Conservation (phyloP, 2,329 filamentous ascomycete genomes). For the Teratosphaeria destructans region DNA sequence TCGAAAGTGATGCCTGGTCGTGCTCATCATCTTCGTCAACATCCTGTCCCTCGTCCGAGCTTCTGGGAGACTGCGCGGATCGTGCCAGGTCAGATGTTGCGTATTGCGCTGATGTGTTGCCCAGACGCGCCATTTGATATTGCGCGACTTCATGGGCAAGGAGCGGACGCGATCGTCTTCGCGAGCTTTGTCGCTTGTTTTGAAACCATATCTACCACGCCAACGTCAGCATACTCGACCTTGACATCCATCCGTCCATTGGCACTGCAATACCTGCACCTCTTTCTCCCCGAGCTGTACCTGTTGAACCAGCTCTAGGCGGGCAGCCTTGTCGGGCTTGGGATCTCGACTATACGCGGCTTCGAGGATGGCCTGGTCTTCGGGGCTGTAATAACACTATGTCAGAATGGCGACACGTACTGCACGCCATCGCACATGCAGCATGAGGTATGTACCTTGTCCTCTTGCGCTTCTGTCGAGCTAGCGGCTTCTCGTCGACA, state of each 20-base stretch:
- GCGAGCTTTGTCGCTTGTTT: slow-evolving; percentile 84
- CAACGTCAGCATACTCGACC: neutral
- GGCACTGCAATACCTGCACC: slow-evolving; percentile 59
- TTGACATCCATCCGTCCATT: neutral
- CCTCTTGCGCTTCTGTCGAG: slow-evolving; percentile 50
- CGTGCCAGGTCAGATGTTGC: neutral
- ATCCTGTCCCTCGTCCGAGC: neutral
- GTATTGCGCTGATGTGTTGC: neutral
- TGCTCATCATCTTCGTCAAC: neutral
- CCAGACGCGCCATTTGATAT: slow-evolving; percentile 22
- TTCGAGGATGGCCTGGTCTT: slow-evolving; percentile 83
- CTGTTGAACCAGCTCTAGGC: slow-evolving; percentile 71
- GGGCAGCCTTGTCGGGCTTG: slow-evolving; percentile 84
- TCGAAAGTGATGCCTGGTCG: neutral
- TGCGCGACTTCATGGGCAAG: slow-evolving; percentile 61
- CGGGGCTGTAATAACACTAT: slow-evolving; percentile 47
- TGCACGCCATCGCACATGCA: neutral
- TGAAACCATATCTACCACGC: slow-evolving; percentile 84
- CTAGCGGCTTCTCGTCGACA: slow-evolving; percentile 49
- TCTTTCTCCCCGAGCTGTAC: slow-evolving; percentile 91
- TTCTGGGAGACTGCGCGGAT: neutral
- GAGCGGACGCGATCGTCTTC: slow-evolving; percentile 76
- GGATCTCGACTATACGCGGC: slow-evolving; percentile 73
- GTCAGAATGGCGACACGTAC: neutral
- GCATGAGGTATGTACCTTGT: slow-evolving; percentile 41